Percentiles rank a stretch among this genome's conserved stretches.
Conservation (phyloP, 2,329 filamentous ascomycete species). For the Coniosporium tulheliwenetii region DNA sequence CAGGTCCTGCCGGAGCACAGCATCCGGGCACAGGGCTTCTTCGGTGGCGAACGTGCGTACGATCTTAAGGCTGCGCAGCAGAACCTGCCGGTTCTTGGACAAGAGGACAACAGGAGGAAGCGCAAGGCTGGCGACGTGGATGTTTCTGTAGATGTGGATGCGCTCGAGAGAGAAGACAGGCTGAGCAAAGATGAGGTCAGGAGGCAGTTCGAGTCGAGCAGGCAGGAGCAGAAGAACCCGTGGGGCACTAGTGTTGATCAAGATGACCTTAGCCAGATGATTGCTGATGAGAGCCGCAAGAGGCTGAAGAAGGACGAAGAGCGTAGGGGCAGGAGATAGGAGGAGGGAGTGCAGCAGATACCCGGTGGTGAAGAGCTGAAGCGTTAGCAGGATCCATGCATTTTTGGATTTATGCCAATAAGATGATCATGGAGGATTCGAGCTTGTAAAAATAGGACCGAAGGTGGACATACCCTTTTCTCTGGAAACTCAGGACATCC, state of each 20-base stretch:
- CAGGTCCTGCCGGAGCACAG: slow-evolving; percentile 82
- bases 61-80: slow-evolving; percentile 52
- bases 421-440: too few relatives aligned
- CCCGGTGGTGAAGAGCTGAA: too few relatives aligned
- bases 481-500: too few relatives aligned
- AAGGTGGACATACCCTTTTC: too few relatives aligned
- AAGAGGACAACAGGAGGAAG: slow-evolving; percentile 65
- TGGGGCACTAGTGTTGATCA: slow-evolving; percentile 64
- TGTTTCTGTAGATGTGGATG: slow-evolving; percentile 77
- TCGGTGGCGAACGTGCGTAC: slow-evolving; percentile 87
- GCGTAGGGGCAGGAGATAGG: slow-evolving; percentile 42
- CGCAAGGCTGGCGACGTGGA: slow-evolving; percentile 85
- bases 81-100: slow-evolving; percentile 58
- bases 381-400: too few relatives aligned
- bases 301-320: slow-evolving; percentile 78
- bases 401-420: too few relatives aligned
- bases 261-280: slow-evolving; percentile 90
- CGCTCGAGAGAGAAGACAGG: slow-evolving; percentile 56
- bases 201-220: slow-evolving; percentile 60
- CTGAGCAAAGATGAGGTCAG: slow-evolving; percentile 74
- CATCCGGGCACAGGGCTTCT: slow-evolving; percentile 79
- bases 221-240: slow-evolving; percentile 41
- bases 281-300: slow-evolving; percentile 84
- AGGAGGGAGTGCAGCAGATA: too few relatives aligned
- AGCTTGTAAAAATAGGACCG: too few relatives aligned